Conservation (phyloP, 108 stramenopile genomes). For the Skeletonema marinoi region DNA sequence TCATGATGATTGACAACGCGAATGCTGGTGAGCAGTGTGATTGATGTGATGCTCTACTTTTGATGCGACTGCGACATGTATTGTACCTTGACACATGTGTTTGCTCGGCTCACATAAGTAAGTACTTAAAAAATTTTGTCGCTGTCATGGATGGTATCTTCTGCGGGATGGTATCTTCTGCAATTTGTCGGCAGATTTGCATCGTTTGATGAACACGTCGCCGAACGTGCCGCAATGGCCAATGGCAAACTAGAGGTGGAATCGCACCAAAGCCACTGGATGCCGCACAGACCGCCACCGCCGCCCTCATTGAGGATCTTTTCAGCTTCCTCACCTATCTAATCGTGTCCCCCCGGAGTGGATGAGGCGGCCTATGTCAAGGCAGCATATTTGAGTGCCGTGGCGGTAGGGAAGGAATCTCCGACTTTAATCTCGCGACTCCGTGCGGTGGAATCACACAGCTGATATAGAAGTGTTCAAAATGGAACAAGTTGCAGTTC, state of each 20-base stretch:
- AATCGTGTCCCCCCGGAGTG: slow-evolving; percentile 93
- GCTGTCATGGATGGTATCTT: too few species aligned
- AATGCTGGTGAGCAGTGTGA: too few species aligned
- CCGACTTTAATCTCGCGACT: slow-evolving; percentile 59
- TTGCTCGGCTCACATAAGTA: too few species aligned
- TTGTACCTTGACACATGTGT: too few species aligned
- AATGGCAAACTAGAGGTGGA: slow-evolving; percentile 66
- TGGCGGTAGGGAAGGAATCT: slow-evolving; percentile 79
- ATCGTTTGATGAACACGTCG: slow-evolving; percentile 67
- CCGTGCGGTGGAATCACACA: slow-evolving; percentile 73
- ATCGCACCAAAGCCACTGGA: slow-evolving; percentile 90
- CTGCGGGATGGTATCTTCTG: too few species aligned
- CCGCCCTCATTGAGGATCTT: slow-evolving; percentile 83
- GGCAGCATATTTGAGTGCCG: slow-evolving; percentile 85
- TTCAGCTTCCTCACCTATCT: slow-evolving; percentile 42
- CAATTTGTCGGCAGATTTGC: too few species aligned
- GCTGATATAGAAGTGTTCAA: too few species aligned
- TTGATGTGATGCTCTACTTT: too few species aligned
- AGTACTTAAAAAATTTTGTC: too few species aligned
- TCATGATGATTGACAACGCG: too few species aligned
- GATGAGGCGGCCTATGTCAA: slow-evolving; percentile 98
- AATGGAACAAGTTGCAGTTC: too few species aligned
- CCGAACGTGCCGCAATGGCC: slow-evolving; percentile 80
- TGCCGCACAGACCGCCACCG: slow-evolving; percentile 71
- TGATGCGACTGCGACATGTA: too few species aligned